Percentiles rank a stretch among this genome's conserved stretches.
These are phyloP conservation scores for Babesia caballi DNA, from an alignment of 169 alveolate genomes.

Conservation along the genomic window DNA sequence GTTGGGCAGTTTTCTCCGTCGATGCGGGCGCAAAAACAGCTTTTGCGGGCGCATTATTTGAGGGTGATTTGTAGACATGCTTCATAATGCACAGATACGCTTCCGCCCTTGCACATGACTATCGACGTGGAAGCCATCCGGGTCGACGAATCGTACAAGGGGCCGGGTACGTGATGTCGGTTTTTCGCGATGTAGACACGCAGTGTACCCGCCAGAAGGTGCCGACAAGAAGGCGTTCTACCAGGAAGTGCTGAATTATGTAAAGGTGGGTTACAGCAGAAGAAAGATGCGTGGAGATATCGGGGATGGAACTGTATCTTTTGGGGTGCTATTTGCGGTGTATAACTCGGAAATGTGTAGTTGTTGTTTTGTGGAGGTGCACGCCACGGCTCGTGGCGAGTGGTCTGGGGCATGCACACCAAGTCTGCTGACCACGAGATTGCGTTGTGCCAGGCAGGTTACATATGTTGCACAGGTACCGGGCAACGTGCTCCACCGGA, in stretches of 20 bases:
- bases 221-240: conserved; percentile 40
- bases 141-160: conserved; percentile 53
- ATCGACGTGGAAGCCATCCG: conserved; percentile 36
- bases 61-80: neutral
- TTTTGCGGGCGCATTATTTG: too few relatives aligned
- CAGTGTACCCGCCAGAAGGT: conserved; percentile 36
- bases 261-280: conserved; percentile 37
- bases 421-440: too few relatives aligned
- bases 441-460: too few relatives aligned
- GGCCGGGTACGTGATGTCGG: conserved; percentile 25
- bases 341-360: too few relatives aligned
- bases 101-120: conserved; percentile 60
- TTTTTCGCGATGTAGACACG: neutral
- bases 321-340: too few relatives aligned
- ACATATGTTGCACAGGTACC: conserved; percentile 90
- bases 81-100: conserved; percentile 20
- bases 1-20: too few relatives aligned
- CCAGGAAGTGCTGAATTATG: conserved; percentile 38
- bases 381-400: too few relatives aligned
- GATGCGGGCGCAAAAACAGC: too few relatives aligned
- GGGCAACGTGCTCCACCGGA: conserved; percentile 90
- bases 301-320: too few relatives aligned
- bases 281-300: neutral
- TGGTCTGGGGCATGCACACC: too few relatives aligned
- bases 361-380: too few relatives aligned